Evolutionary conservation across 2,329 filamentous ascomycete species (phyloP), one percentile per base, ranked within the genome.

Genomic region (Fusarium fracticaudum): DNA sequence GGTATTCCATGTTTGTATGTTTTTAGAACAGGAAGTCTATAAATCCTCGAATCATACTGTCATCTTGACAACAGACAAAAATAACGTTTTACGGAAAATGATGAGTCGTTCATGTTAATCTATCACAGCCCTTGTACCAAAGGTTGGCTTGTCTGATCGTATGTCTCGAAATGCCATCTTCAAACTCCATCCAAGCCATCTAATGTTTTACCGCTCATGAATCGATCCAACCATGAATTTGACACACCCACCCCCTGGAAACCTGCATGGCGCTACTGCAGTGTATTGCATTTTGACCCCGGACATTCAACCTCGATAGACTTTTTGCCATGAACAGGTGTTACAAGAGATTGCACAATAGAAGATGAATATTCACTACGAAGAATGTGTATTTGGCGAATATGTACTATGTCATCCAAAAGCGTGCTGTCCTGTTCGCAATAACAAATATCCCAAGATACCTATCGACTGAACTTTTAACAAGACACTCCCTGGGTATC

Each of bases 221-320:
- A 59, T 53, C 44, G 44, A 58, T 64, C 48, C 35, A 45, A 37
- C 41, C 44, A 61, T 47, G 58, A 37, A 31, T 70, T 59, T 73
- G 55, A 60, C 68, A 72, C 51, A 45, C 50, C 60, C 63, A 76
- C 74, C 74, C 64, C 74, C 69, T 72, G 73, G 61, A 60, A 50
- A 57, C 73, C 50, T 74, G 73, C 73, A 74, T 77, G 67, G 50
- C 57, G 53, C 75, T 77, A 77, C 75, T 76, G 73, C 75, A 74
- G 48, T 67, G 58, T 65, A 67, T 67, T 63, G 69, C 69, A 75
- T 50, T 51, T 67, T 68, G 61, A 70, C 55, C 69, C 69, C 67
- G 22, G 45, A 60, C 51, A 22, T 64, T 50, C 38, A 67, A 71
- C 61, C 50, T 55, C 47, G 24, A 66, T 54, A 38, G 48, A 65